Evolutionary conservation across 2,329 filamentous ascomycete species (phyloP).

Genomic region (Pseudodiploospora longispora): DNA sequence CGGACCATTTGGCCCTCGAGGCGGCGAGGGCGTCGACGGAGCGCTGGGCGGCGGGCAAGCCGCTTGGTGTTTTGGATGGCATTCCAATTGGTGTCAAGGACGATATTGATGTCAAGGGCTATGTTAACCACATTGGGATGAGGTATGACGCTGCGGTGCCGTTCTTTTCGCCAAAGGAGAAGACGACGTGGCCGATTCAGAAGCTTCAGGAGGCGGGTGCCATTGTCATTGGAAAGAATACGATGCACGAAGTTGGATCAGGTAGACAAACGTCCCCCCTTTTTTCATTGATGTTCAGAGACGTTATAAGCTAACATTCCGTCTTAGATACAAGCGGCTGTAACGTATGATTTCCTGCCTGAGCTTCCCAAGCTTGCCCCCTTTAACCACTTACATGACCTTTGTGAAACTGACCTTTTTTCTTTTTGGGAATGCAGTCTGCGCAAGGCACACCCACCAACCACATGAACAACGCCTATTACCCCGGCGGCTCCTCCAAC

Average conservation of each 20-base stretch:
- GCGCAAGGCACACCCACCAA: conserved; percentile 68
- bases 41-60: conserved; percentile 59
- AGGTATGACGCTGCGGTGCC: conserved; percentile 46
- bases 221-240: conserved; percentile 66
- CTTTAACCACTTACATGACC: no score
- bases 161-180: conserved; percentile 40
- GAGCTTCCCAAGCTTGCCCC: neutral
- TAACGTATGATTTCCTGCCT: conserved; percentile 41
- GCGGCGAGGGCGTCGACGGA: conserved; percentile 67
- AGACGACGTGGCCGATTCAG: conserved; percentile 62
- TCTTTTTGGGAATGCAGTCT: conserved; percentile 27
- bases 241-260: conserved; percentile 74
- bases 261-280: no score
- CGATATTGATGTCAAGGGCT: conserved; percentile 64
- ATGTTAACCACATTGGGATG: conserved; percentile 58
- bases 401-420: conserved; percentile 26
- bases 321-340: conserved; percentile 74
- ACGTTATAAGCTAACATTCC: neutral
- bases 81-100: conserved; percentile 81
- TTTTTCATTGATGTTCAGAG: conserved; percentile 17
- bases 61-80: conserved; percentile 66
- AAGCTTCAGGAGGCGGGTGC: conserved; percentile 68
- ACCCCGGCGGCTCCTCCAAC: conserved; percentile 73
- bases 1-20: conserved; percentile 49
- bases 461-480: conserved; percentile 68